Evolutionary conservation across 192 early-diverging fungal species (phyloP).

Genomic region (Jimgerdemannia flammicorona): DNA sequence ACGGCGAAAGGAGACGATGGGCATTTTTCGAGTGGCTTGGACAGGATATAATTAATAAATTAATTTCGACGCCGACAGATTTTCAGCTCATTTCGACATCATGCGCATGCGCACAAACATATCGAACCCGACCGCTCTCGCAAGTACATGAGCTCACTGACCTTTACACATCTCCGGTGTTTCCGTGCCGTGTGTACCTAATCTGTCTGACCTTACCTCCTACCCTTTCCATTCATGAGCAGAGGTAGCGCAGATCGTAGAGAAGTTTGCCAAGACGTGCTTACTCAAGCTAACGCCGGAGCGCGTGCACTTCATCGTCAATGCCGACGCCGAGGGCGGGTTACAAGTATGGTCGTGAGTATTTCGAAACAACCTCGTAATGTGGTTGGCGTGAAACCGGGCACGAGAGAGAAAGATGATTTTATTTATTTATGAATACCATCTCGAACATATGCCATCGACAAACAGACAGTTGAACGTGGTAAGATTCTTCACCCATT

Average conservation of each 20-base stretch:
- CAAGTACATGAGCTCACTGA: not conserved
- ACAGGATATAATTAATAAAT: no score
- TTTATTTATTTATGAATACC: not conserved
- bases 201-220: not conserved
- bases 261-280: conserved; percentile 67
- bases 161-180: not conserved
- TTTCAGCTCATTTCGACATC: no score
- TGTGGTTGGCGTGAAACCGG: not conserved
- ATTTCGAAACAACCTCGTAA: not conserved
- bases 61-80: no score
- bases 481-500: not conserved
- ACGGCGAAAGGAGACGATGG: not conserved
- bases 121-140: not conserved
- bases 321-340: conserved; percentile 52
- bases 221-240: conserved; percentile 20
- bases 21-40: no score
- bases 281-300: conserved; percentile 62
- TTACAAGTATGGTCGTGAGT: conserved; percentile 72
- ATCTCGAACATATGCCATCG: not conserved
- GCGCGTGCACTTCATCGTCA: conserved; percentile 62
- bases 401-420: not conserved
- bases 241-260: conserved; percentile 59
- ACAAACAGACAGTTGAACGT: not conserved
- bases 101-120: not conserved
- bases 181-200: not conserved